Percentiles rank a stretch among this genome's conserved stretches.
Conservation (phyloP, 768 basidiomycete species). For the Mycena vitilis region DNA sequence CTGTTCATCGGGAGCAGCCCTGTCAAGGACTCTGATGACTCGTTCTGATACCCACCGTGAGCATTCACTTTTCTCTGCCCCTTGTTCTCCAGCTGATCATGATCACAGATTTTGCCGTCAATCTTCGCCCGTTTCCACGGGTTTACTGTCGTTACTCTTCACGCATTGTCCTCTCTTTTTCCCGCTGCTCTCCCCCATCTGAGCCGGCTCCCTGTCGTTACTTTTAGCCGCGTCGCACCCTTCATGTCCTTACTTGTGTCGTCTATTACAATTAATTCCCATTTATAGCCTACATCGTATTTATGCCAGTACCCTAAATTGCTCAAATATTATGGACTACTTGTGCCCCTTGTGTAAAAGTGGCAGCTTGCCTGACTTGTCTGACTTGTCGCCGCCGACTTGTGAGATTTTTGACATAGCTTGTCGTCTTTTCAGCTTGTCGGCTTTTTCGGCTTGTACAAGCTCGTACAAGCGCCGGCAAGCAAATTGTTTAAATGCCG, state of each 20-base stretch:
- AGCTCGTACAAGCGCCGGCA: conserved; percentile 10
- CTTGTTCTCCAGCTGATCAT: too few species aligned
- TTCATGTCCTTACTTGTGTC: not conserved
- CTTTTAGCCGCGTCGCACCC: not conserved
- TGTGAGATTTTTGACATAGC: conserved; percentile 15
- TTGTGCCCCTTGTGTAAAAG: not conserved
- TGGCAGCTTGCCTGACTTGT: conserved; percentile 5
- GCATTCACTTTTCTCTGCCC: too few species aligned
- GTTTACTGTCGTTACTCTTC: conserved; percentile 2
- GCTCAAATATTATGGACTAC: not conserved
- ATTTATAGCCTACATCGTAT: too few species aligned
- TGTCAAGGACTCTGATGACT: too few species aligned
- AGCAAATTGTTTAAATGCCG: conserved; percentile 14
- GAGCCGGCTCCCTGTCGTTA: not conserved
- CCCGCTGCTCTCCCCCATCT: not conserved
- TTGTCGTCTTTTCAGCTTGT: conserved; percentile 11
- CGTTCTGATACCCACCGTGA: too few species aligned
- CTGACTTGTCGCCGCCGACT: not conserved
- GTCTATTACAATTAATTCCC: too few species aligned
- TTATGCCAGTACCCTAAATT: not conserved
- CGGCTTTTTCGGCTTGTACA: conserved; percentile 8
- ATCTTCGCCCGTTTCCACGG: not conserved
- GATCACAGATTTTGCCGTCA: too few species aligned
- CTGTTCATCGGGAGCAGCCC: conserved; percentile 21
- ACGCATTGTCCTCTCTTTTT: not conserved